These are phyloP conservation scores for Sporisorium iseilematis-ciliati DNA, from an alignment of 1,284 basidiomycete species.

Conservation along the genomic window DNA sequence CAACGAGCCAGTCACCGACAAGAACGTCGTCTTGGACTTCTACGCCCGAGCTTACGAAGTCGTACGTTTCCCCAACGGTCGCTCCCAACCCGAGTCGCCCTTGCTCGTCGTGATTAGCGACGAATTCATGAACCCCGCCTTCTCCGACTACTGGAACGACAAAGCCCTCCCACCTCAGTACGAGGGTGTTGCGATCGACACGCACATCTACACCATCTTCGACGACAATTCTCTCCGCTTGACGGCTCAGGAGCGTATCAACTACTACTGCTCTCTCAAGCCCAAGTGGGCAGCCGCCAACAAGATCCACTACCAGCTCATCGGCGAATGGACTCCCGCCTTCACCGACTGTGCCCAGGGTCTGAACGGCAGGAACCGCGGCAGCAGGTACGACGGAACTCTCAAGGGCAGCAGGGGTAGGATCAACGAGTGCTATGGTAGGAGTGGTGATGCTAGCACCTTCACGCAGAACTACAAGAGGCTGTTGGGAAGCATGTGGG, in stretches of 20 bases:
- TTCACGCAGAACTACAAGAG: constrained; percentile 85
- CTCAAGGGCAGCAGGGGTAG: constrained; percentile 70
- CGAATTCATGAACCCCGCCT: constrained; percentile 81
- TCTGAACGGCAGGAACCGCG: constrained; percentile 76
- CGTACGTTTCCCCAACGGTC: constrained; percentile 51
- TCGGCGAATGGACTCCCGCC: constrained; percentile 72
- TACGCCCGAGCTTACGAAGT: constrained; percentile 61
- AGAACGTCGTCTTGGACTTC: constrained; percentile 49
- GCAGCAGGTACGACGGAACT: constrained; percentile 84
- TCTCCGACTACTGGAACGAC: constrained; percentile 76
- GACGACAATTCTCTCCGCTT: constrained; percentile 40
- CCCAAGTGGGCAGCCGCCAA: constrained; percentile 51
- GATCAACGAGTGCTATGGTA: constrained; percentile 79
- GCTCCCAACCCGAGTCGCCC: constrained; percentile 28
- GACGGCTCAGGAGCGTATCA: constrained; percentile 52
- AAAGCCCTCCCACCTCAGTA: constrained; percentile 76
- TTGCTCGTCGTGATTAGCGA: constrained; percentile 78
- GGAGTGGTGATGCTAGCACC: constrained; percentile 78
- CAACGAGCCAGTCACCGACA: constrained; percentile 62
- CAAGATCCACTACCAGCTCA: constrained; percentile 56
- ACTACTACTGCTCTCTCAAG: constrained; percentile 60
- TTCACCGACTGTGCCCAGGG: constrained; percentile 86
- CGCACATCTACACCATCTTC: constrained; percentile 68
- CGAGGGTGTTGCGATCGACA: constrained; percentile 81
- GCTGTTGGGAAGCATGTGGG: constrained; percentile 84